A percentile compares a stretch with the other conserved stretches of the same genome.
Conservation (phyloP, 179 eudicot genomes). For the Nepenthes alata region DNA sequence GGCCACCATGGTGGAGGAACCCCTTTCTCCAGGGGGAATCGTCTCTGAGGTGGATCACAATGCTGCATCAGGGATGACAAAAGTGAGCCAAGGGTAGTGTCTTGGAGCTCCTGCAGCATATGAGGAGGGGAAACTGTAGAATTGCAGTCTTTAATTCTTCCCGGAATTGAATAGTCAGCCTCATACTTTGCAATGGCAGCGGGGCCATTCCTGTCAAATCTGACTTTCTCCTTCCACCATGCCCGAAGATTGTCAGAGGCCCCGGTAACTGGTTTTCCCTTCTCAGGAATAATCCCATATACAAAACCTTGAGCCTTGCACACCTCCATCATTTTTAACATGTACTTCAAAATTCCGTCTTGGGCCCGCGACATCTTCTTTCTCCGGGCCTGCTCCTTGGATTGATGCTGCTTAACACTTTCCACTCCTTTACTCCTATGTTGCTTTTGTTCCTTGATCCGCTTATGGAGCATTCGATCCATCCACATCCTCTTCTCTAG, state of each 20-base stretch:
- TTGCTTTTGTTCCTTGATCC: slow-evolving; percentile 21
- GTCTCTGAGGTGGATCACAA: slow-evolving; percentile 31
- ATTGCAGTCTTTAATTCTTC: slow-evolving; percentile 10
- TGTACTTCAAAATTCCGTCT: slow-evolving; percentile 30
- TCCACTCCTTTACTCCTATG: slow-evolving; percentile 14
- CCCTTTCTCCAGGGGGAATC: slow-evolving; percentile 31
- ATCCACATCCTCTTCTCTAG: slow-evolving; percentile 34
- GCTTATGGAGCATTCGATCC: slow-evolving; percentile 18
- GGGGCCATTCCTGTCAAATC: slow-evolving; percentile 35
- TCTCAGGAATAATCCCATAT: slow-evolving; percentile 37
- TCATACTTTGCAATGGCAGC: slow-evolving; percentile 29
- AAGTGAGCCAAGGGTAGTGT: slow-evolving; percentile 32
- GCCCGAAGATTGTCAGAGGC: slow-evolving; percentile 36
- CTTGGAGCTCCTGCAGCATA: slow-evolving; percentile 27
- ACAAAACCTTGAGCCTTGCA: slow-evolving; percentile 39
- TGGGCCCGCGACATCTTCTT: slow-evolving; percentile 34
- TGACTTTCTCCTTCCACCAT: slow-evolving; percentile 40
- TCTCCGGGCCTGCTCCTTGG: slow-evolving; percentile 29
- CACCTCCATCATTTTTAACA: slow-evolving; percentile 39
- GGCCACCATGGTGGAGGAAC: slow-evolving; percentile 37
- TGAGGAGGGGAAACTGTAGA: slow-evolving; percentile 9
- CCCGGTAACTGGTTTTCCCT: slow-evolving; percentile 31
- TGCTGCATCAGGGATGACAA: slow-evolving; percentile 34
- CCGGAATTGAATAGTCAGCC: slow-evolving; percentile 14
- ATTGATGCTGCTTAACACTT: slow-evolving; percentile 16